Evolutionary conservation across 306 rosid species (phyloP), one percentile per base, ranked within the genome.

Genomic region (Sophora flavescens): DNA sequence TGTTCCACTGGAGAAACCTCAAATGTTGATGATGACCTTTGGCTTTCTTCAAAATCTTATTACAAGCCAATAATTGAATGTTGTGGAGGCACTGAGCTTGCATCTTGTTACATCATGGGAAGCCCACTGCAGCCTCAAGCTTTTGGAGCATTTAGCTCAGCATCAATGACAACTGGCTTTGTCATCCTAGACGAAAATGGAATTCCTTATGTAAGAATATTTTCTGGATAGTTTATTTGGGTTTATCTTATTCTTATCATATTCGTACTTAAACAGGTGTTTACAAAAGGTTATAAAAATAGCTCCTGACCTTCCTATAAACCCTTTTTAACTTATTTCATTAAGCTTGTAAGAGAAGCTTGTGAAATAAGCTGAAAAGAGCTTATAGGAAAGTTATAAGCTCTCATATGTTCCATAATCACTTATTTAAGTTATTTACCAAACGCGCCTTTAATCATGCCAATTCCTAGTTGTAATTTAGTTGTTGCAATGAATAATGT

Each of bases 1-100:
- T 70, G 83, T 72, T 85, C 97, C 5, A 88, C 97, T 4, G 98
- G 97, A 22, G 98, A 95, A 86, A 79, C 90, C 9, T 95, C 98
- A 48, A 92, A 88, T 64, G 87, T 90, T 8, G 97, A 92, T 59
- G 97, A 95, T 77, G 98, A 95, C 81, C 97, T 92, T 41, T 95
- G 96, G 97, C 98, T 95, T 52, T 89, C 98, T 63, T 95, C 97
- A 30, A 91, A 85, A 63, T 85, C 97, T 54, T 85, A 87, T 66
- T 95, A 92, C 81, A 88, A 73, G 9, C 97, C 97, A 32, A 16
- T 92, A 42, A 45, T 87, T 16, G 97, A 95, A 87, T 84, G 86
- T 39, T 90, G 97, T 70, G 97, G 97, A 26, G 98, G 98, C 57
- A 89, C 97, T 7, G 98, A 95, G 78, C 97, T 95, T 45, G 83